Evolutionary conservation across 2,329 filamentous ascomycete genomes (phyloP), one percentile per base, ranked within the genome.

Genomic region (Colletotrichum paranaense): DNA sequence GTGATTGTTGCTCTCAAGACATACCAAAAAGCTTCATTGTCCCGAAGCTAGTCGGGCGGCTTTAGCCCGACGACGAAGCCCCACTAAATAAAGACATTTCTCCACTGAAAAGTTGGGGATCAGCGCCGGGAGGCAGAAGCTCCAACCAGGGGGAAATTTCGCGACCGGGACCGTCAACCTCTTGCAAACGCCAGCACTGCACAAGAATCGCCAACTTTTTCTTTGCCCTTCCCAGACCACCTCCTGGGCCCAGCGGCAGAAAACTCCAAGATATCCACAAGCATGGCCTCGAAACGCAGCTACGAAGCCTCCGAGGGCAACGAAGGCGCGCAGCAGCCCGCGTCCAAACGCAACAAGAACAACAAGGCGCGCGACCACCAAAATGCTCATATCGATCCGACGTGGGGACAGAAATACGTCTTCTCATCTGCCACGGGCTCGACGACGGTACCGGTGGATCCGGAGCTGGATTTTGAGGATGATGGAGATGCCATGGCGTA

Each of bases 371-470:
- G 81, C 73, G 82, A 84, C 64, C 82, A 85, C 66, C 81, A 85
- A 72, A 83, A 85, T 75, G 83, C 84, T 5, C 82, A 84, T 62
- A 86, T 91, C 72, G 88, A 94, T 79, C 88, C 90, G 11, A 89
- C 90, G 2, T 94, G 91, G 81, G 93, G 93, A 53, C 93, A 94
- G 82, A 90, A 91, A 81, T 90, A 91, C 78, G 92, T 92, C 56
- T 93, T 95, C 77, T 91, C 92, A 7, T 88, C 88, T n/a, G 82
- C 90, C 16, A 88, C 90, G 58, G 85, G 88, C 73, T 76, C 81
- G 4, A 85, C 84, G 2, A 85, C 84, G 3, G 81, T 84, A 53
- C 80, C 84, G 4, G 82, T 80, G 11, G 88, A 89, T 62, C 88
- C 90, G 52, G 91, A 92, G 72, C 83, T 92, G 1, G 91, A 92